Conservation (phyloP, 768 basidiomycete species). For the Agaricus blazei region DNA sequence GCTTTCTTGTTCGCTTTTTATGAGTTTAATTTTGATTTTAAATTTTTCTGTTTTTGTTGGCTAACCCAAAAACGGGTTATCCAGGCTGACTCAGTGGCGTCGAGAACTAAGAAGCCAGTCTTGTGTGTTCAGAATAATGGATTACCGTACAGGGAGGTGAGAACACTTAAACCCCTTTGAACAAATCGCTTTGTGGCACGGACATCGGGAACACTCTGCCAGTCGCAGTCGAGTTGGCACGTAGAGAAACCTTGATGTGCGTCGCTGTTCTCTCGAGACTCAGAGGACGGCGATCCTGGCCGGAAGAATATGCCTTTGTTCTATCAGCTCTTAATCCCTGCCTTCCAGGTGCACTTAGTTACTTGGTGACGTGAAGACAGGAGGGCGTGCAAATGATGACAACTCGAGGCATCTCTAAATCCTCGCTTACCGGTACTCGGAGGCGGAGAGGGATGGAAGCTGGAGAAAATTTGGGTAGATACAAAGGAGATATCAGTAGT, state of each 20-base stretch:
- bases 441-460: background rate
- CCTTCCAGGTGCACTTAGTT: background rate
- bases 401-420: too few relatives aligned
- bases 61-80: too few relatives aligned
- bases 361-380: slow-evolving; percentile 7
- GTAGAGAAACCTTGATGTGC: background rate
- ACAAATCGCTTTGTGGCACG: too few relatives aligned
- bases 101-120: too few relatives aligned
- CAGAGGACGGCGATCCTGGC: background rate
- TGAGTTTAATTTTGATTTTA: background rate
- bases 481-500: slow-evolving; percentile 8
- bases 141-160: too few relatives aligned
- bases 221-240: too few relatives aligned
- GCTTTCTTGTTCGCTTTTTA: background rate
- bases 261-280: background rate
- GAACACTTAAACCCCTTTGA: too few relatives aligned
- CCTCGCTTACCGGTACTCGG: slow-evolving; percentile 6
- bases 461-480: slow-evolving; percentile 3
- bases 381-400: background rate
- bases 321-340: background rate
- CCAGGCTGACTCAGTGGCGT: too few relatives aligned
- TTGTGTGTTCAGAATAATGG: too few relatives aligned
- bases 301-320: background rate
- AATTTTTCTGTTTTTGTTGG: too few relatives aligned
- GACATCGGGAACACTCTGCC: too few relatives aligned